Percentiles rank a stretch among this genome's conserved stretches.
Conservation (phyloP, 371 early-diverging fungal species). For the Mortierella sp. region DNA sequence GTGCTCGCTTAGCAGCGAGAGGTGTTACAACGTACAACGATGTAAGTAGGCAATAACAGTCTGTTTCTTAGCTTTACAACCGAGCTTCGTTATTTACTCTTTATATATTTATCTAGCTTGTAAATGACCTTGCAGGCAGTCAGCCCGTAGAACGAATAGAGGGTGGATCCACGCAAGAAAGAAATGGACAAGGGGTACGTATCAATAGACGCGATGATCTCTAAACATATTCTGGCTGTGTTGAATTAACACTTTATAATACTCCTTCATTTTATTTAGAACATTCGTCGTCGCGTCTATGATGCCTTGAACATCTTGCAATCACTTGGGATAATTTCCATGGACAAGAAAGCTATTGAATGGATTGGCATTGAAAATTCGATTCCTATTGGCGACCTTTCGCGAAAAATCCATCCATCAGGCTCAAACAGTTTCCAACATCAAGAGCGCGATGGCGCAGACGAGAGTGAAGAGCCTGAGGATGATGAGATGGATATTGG, state of each 20-base stretch:
- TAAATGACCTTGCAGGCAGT: constrained; percentile 29
- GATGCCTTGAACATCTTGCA: constrained; percentile 85
- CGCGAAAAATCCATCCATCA: constrained; percentile 8
- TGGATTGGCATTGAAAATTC: constrained; percentile 73
- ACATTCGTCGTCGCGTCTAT: constrained; percentile 83
- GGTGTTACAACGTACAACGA: constrained; percentile 75
- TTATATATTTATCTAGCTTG: constrained; percentile 22
- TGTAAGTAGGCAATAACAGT: constrained; percentile 40
- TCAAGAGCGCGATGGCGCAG: constrained; percentile 38
- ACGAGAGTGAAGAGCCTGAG: constrained; percentile 56
- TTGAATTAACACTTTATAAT: not conserved
- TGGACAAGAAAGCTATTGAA: constrained; percentile 74
- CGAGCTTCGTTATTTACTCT: too few species aligned
- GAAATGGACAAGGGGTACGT: constrained; percentile 40
- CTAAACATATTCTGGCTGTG: not conserved
- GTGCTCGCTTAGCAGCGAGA: constrained; percentile 71
- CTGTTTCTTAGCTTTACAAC: not conserved
- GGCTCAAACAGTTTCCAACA: not conserved
- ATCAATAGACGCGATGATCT: too few species aligned
- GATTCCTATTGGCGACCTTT: constrained; percentile 21
- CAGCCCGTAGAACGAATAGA: constrained; percentile 11
- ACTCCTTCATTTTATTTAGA: constrained; percentile 52
- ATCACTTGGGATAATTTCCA: constrained; percentile 80
- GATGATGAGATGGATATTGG: constrained; percentile 57
- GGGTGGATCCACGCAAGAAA: constrained; percentile 19